Evolutionary conservation across 2,329 filamentous ascomycete species (phyloP).

Genomic region (Diaporthe capsici): DNA sequence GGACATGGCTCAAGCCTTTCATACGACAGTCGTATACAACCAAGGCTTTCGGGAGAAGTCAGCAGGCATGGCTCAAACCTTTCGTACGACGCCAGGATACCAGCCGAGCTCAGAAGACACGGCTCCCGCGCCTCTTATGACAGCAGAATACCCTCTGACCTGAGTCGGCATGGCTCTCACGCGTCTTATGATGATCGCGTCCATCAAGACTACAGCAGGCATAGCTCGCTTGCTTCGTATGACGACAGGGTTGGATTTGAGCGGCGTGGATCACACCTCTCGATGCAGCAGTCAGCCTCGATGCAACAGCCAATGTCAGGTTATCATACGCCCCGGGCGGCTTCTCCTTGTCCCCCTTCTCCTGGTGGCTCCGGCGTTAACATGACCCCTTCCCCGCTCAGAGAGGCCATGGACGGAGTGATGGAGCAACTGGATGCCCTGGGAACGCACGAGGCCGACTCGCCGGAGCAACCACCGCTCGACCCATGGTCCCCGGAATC

Average conservation of each 20-base stretch:
- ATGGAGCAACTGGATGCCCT: conserved; percentile 96
- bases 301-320: conserved; percentile 57
- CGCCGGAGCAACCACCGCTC: conserved; percentile 63
- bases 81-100: conserved; percentile 41
- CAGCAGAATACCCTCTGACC: conserved; percentile 35
- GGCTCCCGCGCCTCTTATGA: conserved; percentile 52
- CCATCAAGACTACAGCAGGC: conserved; percentile 46
- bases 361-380: conserved; percentile 72
- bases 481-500: conserved; percentile 94
- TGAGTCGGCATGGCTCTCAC: conserved; percentile 42
- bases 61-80: conserved; percentile 40
- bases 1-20: conserved; percentile 44
- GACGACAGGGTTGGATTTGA: conserved; percentile 46
- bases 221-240: conserved; percentile 57
- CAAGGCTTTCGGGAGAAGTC: conserved; percentile 34
- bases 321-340: conserved; percentile 68
- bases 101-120: conserved; percentile 45
- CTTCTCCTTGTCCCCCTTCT: conserved; percentile 78
- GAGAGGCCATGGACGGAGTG: conserved; percentile 97
- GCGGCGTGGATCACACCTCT: conserved; percentile 41
- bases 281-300: conserved; percentile 56
- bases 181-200: conserved; percentile 41
- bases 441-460: conserved; percentile 70
- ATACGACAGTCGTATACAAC: conserved; percentile 40
- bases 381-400: conserved; percentile 86